Evolutionary conservation across 164 flowering plant species (phyloP).

Genomic region (Amborella trichopoda): DNA sequence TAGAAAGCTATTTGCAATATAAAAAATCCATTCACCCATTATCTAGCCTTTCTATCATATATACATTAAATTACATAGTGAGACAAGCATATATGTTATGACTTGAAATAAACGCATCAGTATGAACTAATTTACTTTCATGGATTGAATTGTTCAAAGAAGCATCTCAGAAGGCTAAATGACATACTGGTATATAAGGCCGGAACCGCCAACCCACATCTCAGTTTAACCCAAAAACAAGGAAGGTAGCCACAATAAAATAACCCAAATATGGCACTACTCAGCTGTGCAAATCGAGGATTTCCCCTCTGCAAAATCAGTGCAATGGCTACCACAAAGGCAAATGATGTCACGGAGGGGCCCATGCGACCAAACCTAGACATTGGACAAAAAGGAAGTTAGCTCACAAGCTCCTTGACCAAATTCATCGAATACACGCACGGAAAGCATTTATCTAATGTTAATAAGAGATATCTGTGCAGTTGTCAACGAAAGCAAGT

Average conservation of each 20-base stretch:
- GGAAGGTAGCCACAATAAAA: conserved; percentile 98
- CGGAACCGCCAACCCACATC: conserved; percentile 81
- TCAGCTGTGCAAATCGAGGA: conserved; percentile 94
- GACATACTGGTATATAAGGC: conserved; percentile 72
- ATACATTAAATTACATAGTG: too few relatives aligned
- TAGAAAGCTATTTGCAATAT: too few relatives aligned
- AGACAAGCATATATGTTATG: too few relatives aligned
- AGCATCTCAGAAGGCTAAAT: background rate
- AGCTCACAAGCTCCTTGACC: too few relatives aligned
- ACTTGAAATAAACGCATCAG: too few relatives aligned
- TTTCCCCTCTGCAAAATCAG: conserved; percentile 82
- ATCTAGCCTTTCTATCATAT: too few relatives aligned
- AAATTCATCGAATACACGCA: too few relatives aligned
- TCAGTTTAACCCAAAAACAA: conserved; percentile 95
- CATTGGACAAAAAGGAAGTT: background rate
- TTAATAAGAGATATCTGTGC: too few relatives aligned
- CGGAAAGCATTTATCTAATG: too few relatives aligned
- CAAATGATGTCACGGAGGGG: conserved; percentile 74
- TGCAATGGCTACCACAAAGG: conserved; percentile 75
- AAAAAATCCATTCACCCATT: too few relatives aligned
- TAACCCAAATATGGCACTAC: conserved; percentile 86
- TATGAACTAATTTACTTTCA: too few relatives aligned
- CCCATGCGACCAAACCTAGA: conserved; percentile 86
- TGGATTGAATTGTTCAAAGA: background rate
- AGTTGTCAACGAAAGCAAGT: too few relatives aligned